These are phyloP conservation scores for Yamadazyma spencermartinsiae DNA, from an alignment of 1,139 yeast genomes.

Conservation along the genomic window DNA sequence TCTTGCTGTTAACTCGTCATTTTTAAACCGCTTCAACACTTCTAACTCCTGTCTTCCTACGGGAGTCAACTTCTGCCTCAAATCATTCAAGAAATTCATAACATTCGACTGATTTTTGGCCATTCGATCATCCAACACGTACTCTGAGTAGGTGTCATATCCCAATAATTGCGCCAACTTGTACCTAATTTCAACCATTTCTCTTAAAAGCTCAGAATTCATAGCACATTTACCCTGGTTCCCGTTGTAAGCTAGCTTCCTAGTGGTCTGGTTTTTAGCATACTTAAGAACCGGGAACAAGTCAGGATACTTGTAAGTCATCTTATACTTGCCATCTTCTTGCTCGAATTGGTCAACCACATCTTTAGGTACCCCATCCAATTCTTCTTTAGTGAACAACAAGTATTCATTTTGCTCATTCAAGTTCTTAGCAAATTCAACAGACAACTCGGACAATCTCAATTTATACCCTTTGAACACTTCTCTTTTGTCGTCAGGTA, in stretches of 20 bases:
- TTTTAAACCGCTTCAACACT: conserved; percentile 52
- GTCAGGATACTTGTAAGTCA: conserved; percentile 83
- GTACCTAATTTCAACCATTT: conserved; percentile 61
- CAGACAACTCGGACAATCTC: conserved; percentile 55
- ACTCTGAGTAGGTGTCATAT: conserved; percentile 66
- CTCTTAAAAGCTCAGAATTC: conserved; percentile 59
- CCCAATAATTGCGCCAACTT: conserved; percentile 65
- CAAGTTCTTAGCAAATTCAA: conserved; percentile 61
- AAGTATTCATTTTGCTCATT: conserved; percentile 70
- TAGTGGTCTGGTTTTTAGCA: conserved; percentile 62
- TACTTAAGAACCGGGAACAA: conserved; percentile 72
- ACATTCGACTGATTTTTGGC: conserved; percentile 69
- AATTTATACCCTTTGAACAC: conserved; percentile 58
- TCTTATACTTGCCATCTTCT: conserved; percentile 53
- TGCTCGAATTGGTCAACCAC: conserved; percentile 58
- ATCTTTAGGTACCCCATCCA: conserved; percentile 72
- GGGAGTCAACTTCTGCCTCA: conserved; percentile 56
- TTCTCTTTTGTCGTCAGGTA: conserved; percentile 55
- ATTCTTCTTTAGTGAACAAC: conserved; percentile 60
- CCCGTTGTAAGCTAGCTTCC: conserved; percentile 64
- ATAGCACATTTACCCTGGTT: conserved; percentile 65
- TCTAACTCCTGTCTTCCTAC: conserved; percentile 58
- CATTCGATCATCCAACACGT: conserved; percentile 73
- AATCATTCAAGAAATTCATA: conserved; percentile 57
- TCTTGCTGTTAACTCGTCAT: conserved; percentile 46